These are phyloP conservation scores for Thinopyrum elongatum DNA, from an alignment of 176 grass and related monocot genomes.

Conservation along the genomic window DNA sequence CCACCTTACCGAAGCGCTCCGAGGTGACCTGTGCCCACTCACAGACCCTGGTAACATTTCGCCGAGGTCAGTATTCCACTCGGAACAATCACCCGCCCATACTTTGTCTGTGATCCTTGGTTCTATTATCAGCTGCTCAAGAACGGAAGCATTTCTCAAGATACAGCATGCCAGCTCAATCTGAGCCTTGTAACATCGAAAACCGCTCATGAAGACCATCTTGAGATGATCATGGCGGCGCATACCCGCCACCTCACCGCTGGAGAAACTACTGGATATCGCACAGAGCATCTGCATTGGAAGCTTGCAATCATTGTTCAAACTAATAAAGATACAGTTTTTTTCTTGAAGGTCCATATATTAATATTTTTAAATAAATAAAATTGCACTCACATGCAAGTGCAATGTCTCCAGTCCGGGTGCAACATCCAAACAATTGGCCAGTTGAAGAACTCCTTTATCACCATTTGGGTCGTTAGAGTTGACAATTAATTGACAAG, in stretches of 20 bases:
- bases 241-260: neutral
- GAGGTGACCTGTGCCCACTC: neutral
- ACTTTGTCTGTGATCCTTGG: neutral
- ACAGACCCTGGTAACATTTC: neutral
- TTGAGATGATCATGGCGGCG: neutral
- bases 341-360: too few species aligned
- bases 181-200: constrained; percentile 4
- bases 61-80: neutral
- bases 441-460: neutral
- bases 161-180: neutral
- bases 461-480: neutral
- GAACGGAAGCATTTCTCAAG: neutral
- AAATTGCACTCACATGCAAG: constrained; percentile 3
- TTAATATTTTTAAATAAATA: neutral
- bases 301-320: neutral
- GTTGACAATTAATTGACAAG: neutral
- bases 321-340: neutral
- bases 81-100: neutral
- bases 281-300: neutral
- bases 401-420: neutral
- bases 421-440: neutral
- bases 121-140: neutral
- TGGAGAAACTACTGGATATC: neutral
- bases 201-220: constrained; percentile 7
- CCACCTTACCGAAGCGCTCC: neutral